phyloP scores from a whole-genome alignment of 495 filamentous ascomycete genomes.

The Annulohypoxylon stygium region DNA sequence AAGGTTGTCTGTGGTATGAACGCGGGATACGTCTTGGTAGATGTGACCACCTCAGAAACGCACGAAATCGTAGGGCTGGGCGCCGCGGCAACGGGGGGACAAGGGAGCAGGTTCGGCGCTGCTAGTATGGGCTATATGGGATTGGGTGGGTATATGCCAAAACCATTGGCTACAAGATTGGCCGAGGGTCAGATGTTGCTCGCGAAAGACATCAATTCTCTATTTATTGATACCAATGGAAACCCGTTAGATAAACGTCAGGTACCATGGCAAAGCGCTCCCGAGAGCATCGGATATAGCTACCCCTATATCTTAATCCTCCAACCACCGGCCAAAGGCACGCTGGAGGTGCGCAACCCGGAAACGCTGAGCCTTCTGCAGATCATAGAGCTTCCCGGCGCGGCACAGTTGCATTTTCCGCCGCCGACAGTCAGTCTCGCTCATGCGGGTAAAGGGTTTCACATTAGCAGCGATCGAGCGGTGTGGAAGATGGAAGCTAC shows the following conservation, averaged over 20 bases:
- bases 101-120: slow-evolving; percentile 73
- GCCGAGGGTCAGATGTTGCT: slow-evolving; percentile 86
- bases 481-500: slow-evolving; percentile 98
- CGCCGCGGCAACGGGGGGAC: slow-evolving; percentile 71
- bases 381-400: slow-evolving; percentile 81
- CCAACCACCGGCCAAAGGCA: slow-evolving; percentile 84
- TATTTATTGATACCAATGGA: slow-evolving; percentile 88
- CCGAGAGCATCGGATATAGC: slow-evolving; percentile 91
- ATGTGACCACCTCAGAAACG: slow-evolving; percentile 77
- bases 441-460: slow-evolving; percentile 93
- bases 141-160: slow-evolving; percentile 88
- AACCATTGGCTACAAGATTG: slow-evolving; percentile 86
- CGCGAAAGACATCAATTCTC: slow-evolving; percentile 94
- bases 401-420: slow-evolving; percentile 88
- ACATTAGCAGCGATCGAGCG: slow-evolving; percentile 86
- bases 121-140: slow-evolving; percentile 93
- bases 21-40: slow-evolving; percentile 87
- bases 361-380: slow-evolving; percentile 90
- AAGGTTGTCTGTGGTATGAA: slow-evolving; percentile 89
- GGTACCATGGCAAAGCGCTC: slow-evolving; percentile 89
- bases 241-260: slow-evolving; percentile 86
- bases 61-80: slow-evolving; percentile 85
- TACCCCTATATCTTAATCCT: slow-evolving; percentile 95
- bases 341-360: slow-evolving; percentile 91
- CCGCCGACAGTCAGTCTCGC: slow-evolving; percentile 92